These are phyloP conservation scores for Saturnispora bothae DNA, from an alignment of 805 yeast species.

Conservation along the genomic window DNA sequence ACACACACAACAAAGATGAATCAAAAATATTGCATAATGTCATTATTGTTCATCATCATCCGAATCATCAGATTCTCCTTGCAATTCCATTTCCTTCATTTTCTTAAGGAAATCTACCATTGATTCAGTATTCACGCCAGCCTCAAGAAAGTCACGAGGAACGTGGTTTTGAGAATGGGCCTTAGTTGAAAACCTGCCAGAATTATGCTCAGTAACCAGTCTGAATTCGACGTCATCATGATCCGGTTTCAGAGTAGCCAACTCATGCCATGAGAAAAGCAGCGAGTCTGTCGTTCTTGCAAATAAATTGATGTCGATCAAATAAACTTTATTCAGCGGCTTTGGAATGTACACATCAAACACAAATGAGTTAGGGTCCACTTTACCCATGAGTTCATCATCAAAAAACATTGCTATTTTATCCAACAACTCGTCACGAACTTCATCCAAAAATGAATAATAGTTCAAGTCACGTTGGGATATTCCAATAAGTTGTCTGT, in stretches of 20 bases:
- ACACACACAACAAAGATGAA: not conserved
- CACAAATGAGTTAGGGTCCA: slow-evolving; percentile 48
- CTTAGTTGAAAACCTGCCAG: slow-evolving; percentile 66
- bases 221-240: slow-evolving; percentile 40
- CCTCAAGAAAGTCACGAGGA: slow-evolving; percentile 85
- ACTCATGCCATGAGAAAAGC: slow-evolving; percentile 77
- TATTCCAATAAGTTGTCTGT: slow-evolving; percentile 54
- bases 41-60: not conserved
- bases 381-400: slow-evolving; percentile 34
- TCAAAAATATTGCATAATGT: not conserved
- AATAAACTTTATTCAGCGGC: slow-evolving; percentile 52
- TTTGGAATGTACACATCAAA: slow-evolving; percentile 78
- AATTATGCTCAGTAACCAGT: slow-evolving; percentile 55
- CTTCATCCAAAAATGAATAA: slow-evolving; percentile 54
- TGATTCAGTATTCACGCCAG: slow-evolving; percentile 55
- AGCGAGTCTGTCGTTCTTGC: slow-evolving; percentile 67
- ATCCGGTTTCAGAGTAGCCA: slow-evolving; percentile 29
- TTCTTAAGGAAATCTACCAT: slow-evolving; percentile 59
- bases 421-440: slow-evolving; percentile 37
- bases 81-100: slow-evolving; percentile 26
- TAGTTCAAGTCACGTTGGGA: slow-evolving; percentile 82
- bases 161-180: slow-evolving; percentile 88
- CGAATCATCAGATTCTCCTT: slow-evolving; percentile 5
- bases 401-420: slow-evolving; percentile 47
- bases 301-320: slow-evolving; percentile 85